These are phyloP conservation scores for Candida insectorum DNA, from an alignment of 805 yeast species.

Conservation along the genomic window DNA sequence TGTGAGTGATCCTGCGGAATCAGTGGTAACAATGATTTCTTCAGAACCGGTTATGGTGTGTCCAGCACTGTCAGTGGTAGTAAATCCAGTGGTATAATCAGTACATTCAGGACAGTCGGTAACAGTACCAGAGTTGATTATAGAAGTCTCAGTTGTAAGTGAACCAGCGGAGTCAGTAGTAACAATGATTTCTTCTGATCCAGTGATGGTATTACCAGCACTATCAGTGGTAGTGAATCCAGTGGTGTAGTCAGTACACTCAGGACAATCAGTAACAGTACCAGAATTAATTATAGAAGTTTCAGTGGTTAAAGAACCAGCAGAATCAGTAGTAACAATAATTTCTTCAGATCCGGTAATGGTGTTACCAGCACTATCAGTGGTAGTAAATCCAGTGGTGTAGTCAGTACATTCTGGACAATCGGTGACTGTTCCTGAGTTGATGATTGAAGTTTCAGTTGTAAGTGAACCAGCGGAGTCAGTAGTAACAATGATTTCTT, in stretches of 20 bases:
- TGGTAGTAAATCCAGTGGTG: slow-evolving; percentile 9
- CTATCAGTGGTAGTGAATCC: slow-evolving; percentile 11
- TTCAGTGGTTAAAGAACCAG: slow-evolving; percentile 8
- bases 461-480: slow-evolving; percentile 12
- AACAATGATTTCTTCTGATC: slow-evolving; percentile 12
- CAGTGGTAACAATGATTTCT: slow-evolving; percentile 5
- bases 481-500: slow-evolving; percentile 14
- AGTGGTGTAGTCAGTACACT: slow-evolving; percentile 10
- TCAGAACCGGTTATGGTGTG: slow-evolving; percentile 10
- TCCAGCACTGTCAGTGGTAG: slow-evolving; percentile 11
- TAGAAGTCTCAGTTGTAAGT: slow-evolving; percentile 5
- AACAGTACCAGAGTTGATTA: not conserved
- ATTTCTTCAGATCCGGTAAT: slow-evolving; percentile 12
- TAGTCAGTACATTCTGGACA: slow-evolving; percentile 7
- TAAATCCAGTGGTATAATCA: slow-evolving; percentile 11
- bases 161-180: slow-evolving; percentile 14
- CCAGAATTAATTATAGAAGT: not conserved
- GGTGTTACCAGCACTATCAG: slow-evolving; percentile 3
- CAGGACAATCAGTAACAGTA: slow-evolving; percentile 1
- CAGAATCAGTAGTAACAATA: slow-evolving; percentile 14
- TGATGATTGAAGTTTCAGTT: slow-evolving; percentile 1
- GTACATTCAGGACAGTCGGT: slow-evolving; percentile 9
- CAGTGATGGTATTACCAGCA: slow-evolving; percentile 9
- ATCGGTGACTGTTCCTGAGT: slow-evolving; percentile 1
- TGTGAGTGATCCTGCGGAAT: not conserved